Base-by-base conservation (phyloP, 192 early-diverging fungal species). In the Coemansia sp. region DNA sequence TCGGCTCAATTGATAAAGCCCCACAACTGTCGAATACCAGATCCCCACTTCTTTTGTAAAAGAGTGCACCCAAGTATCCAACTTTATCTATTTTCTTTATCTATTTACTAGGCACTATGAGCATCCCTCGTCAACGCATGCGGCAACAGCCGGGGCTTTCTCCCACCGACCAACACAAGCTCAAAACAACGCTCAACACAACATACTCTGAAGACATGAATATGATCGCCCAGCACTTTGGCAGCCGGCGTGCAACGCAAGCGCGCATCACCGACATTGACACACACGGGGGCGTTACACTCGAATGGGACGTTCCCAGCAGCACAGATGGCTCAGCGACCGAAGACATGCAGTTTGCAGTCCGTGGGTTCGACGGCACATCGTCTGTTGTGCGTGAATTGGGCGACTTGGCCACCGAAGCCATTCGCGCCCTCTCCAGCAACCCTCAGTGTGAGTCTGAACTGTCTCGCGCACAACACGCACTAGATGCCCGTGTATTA, bases 311-410 rank as follows among this genome's bases (percentile, higher is more conserved):
- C 21, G 21, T 21, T 21, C 21, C 21, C 21, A 21, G 21, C n/a
- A 66, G 41, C 15, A 43, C n/a, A 12, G 4, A 69, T 50, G 53
- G 41, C 11, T 38, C 57, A 39, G 11, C 52, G n/a, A 10, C 15
- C 14, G 41, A 76, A 24, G 75, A 78, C 32, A 78, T 72, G 75
- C 69, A 69, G 56, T 78, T 78, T 59, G 63, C 69, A 9, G 54
- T 78, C 17, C 69, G 75, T 21, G 62, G 63, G 23, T 37, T 59
- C n/a, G n/a, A 62, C 2, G 66, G 66, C 7, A 23, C 69, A 7
- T 38, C 51, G 10, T 65, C 75, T 2, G 75, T 57, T n/a, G 24
- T 78, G 0, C 38, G 66, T 7, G 75, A 78, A 35, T 43, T 78
- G 45, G 66, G 70, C 43, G 70, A 69, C 25, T 27, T 78, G 52